Base-by-base conservation (phyloP, 768 basidiomycete species). In the Pulveroboletus sp. region DNA sequence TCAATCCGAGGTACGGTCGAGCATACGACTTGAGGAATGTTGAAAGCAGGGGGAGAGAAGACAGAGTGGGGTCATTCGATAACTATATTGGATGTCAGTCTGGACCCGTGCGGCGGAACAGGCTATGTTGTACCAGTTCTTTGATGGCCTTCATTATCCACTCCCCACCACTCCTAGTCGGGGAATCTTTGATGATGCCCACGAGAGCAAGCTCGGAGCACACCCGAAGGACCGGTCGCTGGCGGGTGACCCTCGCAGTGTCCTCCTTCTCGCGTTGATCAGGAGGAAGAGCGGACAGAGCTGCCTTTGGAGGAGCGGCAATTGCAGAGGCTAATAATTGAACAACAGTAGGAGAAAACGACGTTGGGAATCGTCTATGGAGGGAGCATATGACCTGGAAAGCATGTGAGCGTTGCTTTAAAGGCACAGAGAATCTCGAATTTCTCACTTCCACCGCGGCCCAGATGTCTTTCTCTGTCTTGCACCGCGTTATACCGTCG, bases 181-280 rank as follows among this genome's bases (percentile, higher is more conserved):
- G 80, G 9, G 76, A 78, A 68, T 92, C 86, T 57, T 76, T 81
- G 48, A 94, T 87, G 43, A 94, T 73, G 8, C 88, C 91, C 1
- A 96, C 85, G 18, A 96, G 73, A 9, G 91, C 93, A 36, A 98
- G 74, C 69, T 99, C 96, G 1, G 91, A 83, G 57, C 89, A 88
- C 17, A 97, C 83, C 39, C 94, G 80, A 49, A 98, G 71, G 30
- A 93, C 72, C 3, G 91, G 90, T 18, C 96, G 78, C 66, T 97
- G 93, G 42, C 87, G 83, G 6, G 79, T 60, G 26, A 99, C 72
- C 24, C 96, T 79, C 8, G 81, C 72, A 43, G 79, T 73, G 56
- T 98, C 94, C 54, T 99, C 96, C 69, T 92, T 95, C 64, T 99
- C 96, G 42, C 86, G 81, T 58, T 93, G 93, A 60, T 93, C 92